phyloP scores from a whole-genome alignment of 75 land plant genomes.

The Azolla pinnata region DNA sequence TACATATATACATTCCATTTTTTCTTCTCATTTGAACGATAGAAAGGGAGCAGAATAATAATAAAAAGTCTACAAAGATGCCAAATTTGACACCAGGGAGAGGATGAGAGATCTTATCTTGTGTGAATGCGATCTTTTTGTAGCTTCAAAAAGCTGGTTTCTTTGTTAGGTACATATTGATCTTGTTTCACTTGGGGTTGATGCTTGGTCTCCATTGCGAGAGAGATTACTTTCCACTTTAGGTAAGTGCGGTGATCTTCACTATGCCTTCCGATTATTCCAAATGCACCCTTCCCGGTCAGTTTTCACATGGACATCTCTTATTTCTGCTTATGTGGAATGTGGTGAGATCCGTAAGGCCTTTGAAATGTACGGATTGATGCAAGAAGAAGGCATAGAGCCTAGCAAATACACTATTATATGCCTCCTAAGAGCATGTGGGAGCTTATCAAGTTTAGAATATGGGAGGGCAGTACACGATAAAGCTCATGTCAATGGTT shows the following conservation, averaged over 20 bases:
- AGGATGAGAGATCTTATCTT: not conserved
- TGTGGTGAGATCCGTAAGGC: not conserved
- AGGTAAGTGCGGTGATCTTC: no score
- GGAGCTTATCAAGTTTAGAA: conserved; percentile 22
- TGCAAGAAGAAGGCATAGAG: not conserved
- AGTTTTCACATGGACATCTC: not conserved
- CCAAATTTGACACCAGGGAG: not conserved
- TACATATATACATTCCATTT: not conserved
- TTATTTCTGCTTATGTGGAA: not conserved
- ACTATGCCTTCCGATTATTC: no score
- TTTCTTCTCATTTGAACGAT: no score
- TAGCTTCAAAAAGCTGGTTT: not conserved
- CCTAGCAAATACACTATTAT: not conserved
- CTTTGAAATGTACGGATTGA: not conserved
- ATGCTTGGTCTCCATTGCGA: no score
- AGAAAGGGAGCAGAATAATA: no score
- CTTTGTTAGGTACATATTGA: not conserved
- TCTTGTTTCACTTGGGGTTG: no score
- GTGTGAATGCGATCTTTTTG: not conserved
- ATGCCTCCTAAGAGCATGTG: conserved; percentile 33
- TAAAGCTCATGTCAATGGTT: not conserved
- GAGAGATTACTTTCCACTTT: no score
- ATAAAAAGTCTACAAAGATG: not conserved
- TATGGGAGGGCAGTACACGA: conserved; percentile 45
- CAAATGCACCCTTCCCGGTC: no score